Evolutionary conservation across 2,329 filamentous ascomycete genomes (phyloP).

Genomic region (Hymenoscyphus repandus): DNA sequence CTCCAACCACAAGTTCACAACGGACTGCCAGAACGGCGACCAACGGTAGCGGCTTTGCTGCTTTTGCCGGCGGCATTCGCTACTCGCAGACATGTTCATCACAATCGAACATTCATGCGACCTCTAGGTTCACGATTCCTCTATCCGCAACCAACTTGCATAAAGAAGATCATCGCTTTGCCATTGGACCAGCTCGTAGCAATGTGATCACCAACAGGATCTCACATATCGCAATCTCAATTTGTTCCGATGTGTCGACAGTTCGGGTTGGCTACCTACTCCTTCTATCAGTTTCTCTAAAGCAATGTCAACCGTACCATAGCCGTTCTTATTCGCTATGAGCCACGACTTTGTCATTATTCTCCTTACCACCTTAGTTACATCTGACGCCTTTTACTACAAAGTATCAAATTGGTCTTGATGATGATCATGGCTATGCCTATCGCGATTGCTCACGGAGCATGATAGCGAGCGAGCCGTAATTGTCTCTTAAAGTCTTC

Average conservation of each 20-base stretch:
- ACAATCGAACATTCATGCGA: constrained; percentile 17
- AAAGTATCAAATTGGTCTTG: neutral
- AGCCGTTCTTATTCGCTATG: no score
- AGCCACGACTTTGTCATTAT: no score
- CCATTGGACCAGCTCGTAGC: neutral
- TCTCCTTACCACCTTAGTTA: no score
- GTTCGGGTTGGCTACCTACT: no score
- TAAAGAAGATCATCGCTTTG: neutral
- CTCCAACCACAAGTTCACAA: neutral
- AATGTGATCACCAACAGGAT: neutral
- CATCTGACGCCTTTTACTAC: no score
- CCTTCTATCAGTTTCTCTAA: no score
- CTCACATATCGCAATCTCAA: neutral
- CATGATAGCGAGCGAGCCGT: neutral
- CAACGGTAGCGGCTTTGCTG: neutral
- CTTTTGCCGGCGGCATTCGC: neutral
- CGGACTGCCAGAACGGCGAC: neutral
- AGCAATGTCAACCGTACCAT: no score
- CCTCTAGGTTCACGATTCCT: neutral
- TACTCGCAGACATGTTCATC: constrained; percentile 16
- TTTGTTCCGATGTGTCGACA: no score
- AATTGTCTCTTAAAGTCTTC: neutral
- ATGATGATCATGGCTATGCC: neutral
- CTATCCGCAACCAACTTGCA: neutral
- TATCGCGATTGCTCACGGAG: neutral